A percentile compares a stretch with the other conserved stretches of the same genome.
These are phyloP conservation scores for Acanthamoeba pearcei DNA, from an alignment of 208 protist genomes.

Conservation along the genomic window DNA sequence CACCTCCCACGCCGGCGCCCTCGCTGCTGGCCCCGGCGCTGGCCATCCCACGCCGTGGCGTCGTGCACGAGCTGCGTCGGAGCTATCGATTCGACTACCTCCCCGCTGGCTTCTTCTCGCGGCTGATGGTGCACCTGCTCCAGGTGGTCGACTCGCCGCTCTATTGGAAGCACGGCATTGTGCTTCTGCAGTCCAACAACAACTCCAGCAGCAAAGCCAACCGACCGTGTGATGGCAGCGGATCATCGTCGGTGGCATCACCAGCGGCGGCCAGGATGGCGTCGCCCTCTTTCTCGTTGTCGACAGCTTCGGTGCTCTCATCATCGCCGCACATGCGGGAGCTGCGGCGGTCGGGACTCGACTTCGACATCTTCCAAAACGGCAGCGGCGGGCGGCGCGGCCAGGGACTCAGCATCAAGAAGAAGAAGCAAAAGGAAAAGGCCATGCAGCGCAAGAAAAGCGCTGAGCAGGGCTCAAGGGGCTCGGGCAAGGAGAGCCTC, in stretches of 20 bases:
- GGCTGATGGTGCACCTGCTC: constrained; percentile 56
- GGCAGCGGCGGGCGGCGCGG: neutral
- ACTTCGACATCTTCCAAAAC: constrained; percentile 22
- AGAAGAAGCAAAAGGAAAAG: too few species aligned
- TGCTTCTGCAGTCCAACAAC: constrained; percentile 42
- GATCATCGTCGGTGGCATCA: neutral
- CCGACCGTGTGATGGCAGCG: neutral
- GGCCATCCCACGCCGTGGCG: neutral
- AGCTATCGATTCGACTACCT: constrained; percentile 60
- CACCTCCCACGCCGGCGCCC: neutral
- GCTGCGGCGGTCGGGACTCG: constrained; percentile 9
- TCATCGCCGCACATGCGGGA: constrained; percentile 1
- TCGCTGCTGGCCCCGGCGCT: constrained; percentile 22
- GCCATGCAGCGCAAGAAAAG: neutral
- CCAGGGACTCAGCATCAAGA: neutral
- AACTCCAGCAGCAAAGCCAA: neutral
- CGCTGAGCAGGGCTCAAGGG: neutral
- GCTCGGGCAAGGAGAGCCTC: neutral
- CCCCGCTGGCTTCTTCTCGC: constrained; percentile 57
- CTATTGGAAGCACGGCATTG: constrained; percentile 63
- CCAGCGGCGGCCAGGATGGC: neutral
- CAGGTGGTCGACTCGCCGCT: constrained; percentile 62
- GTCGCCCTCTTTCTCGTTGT: neutral
- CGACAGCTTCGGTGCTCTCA: neutral
- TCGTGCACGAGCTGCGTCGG: constrained; percentile 39